Percentiles rank a stretch among this genome's conserved stretches.
Conservation (phyloP, 2,329 filamentous ascomycete species). For the Ilyonectria sp. region DNA sequence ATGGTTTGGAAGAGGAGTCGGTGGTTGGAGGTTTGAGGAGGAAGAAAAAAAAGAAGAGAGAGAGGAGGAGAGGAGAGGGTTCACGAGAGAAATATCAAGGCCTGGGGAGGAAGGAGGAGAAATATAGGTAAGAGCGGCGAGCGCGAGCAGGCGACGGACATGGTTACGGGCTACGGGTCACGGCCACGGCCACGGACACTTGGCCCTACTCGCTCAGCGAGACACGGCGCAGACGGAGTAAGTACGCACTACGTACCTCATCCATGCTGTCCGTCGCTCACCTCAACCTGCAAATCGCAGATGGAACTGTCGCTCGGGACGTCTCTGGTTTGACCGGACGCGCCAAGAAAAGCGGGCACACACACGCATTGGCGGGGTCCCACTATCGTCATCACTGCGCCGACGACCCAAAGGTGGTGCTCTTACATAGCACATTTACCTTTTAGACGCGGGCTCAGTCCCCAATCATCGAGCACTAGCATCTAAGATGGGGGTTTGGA, state of each 20-base stretch:
- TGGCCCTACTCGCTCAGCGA: not conserved
- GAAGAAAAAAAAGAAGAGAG: conserved; percentile 35
- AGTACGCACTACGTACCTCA: not conserved
- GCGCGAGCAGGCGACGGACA: conserved; percentile 16
- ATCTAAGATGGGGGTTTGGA: conserved; percentile 13
- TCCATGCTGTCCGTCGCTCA: conserved; percentile 32
- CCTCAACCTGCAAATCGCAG: conserved; percentile 36
- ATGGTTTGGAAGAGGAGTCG: conserved; percentile 29
- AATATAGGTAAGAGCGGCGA: conserved; percentile 26
- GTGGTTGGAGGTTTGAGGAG: conserved; percentile 39
- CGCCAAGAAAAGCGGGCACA: conserved; percentile 48
- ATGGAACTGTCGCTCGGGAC: conserved; percentile 23
- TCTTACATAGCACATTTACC: conserved; percentile 29
- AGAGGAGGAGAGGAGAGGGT: conserved; percentile 37
- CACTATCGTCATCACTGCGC: conserved; percentile 48
- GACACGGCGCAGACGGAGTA: not conserved
- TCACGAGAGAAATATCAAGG: conserved; percentile 46
- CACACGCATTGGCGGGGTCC: conserved; percentile 45
- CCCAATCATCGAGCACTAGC: conserved; percentile 21
- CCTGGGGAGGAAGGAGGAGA: conserved; percentile 14
- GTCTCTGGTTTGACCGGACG: conserved; percentile 36
- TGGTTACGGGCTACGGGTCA: conserved; percentile 20
- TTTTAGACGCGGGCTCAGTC: conserved; percentile 17
- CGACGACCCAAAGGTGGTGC: conserved; percentile 25
- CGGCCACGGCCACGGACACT: not conserved